Conservation (phyloP, 2,329 filamentous ascomycete species). For the Ceratocystiopsis minuta region DNA sequence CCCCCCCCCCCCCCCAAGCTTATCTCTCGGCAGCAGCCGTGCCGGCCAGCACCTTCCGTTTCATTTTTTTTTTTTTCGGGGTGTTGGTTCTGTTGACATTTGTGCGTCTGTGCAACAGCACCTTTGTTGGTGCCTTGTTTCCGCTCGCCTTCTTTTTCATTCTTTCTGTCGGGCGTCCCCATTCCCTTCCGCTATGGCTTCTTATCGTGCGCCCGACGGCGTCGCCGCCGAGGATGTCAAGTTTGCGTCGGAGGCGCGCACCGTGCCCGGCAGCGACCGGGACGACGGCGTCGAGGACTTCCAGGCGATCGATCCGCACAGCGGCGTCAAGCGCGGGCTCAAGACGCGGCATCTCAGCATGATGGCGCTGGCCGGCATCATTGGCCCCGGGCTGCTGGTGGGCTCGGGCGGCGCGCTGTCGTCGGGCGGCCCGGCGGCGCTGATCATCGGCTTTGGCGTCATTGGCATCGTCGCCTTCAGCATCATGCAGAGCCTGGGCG, state of each 20-base stretch:
- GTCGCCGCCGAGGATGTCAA: too few relatives aligned
- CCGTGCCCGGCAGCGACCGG: constrained; percentile 29
- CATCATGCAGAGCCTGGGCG: constrained; percentile 57
- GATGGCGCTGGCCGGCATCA: constrained; percentile 44
- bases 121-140: too few relatives aligned
- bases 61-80: too few relatives aligned
- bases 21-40: too few relatives aligned
- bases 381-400: constrained; percentile 53
- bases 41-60: too few relatives aligned
- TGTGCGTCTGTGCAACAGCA: too few relatives aligned
- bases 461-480: constrained; percentile 51
- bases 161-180: too few relatives aligned
- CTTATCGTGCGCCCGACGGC: too few relatives aligned
- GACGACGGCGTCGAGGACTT: constrained; percentile 30
- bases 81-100: too few relatives aligned
- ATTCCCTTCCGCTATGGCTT: too few relatives aligned
- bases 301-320: constrained; percentile 35
- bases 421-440: constrained; percentile 50
- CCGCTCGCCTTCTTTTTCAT: too few relatives aligned
- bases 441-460: constrained; percentile 55
- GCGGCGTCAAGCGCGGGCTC: constrained; percentile 49
- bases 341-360: constrained; percentile 51
- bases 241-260: constrained; percentile 10
- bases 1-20: too few relatives aligned
- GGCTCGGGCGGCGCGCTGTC: constrained; percentile 52